Percentiles rank a stretch among this genome's conserved stretches.
These are phyloP conservation scores for Cutaneotrichosporon arboriforme DNA, from an alignment of 1,284 basidiomycete genomes.

Conservation along the genomic window DNA sequence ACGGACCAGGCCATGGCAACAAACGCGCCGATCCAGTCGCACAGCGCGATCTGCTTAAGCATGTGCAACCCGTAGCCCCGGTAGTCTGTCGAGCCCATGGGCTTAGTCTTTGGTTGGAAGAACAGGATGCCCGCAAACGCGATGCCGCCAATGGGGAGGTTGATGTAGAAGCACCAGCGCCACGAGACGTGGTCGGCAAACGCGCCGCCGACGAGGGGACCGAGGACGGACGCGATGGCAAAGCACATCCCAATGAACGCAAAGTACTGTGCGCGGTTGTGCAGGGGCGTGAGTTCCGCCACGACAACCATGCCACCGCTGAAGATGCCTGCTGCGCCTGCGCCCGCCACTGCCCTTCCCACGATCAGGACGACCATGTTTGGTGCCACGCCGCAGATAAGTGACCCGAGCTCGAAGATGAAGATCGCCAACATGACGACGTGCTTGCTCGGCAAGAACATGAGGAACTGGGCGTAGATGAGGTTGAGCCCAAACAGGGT, in stretches of 20 bases:
- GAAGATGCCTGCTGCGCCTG: slow-evolving; percentile 54
- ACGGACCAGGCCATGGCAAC: slow-evolving; percentile 39
- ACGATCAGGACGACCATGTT: slow-evolving; percentile 51
- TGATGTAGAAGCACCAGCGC: slow-evolving; percentile 48
- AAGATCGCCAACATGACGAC: slow-evolving; percentile 49
- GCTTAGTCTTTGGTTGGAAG: slow-evolving; percentile 30
- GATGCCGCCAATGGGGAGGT: slow-evolving; percentile 35
- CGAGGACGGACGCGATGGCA: slow-evolving; percentile 46
- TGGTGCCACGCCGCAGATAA: slow-evolving; percentile 54
- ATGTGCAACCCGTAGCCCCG: slow-evolving; percentile 37
- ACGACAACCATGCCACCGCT: slow-evolving; percentile 44
- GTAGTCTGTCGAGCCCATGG: slow-evolving; percentile 39
- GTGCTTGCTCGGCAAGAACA: slow-evolving; percentile 47
- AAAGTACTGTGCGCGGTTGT: slow-evolving; percentile 36
- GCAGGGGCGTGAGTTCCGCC: slow-evolving; percentile 40
- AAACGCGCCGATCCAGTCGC: slow-evolving; percentile 42
- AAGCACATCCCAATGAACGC: slow-evolving; percentile 38
- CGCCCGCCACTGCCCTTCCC: slow-evolving; percentile 52
- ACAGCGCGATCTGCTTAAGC: slow-evolving; percentile 31
- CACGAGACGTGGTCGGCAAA: slow-evolving; percentile 49
- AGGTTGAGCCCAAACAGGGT: slow-evolving; percentile 48
- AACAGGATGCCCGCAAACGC: slow-evolving; percentile 32
- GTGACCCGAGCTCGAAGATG: slow-evolving; percentile 53
- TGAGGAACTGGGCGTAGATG: slow-evolving; percentile 46
- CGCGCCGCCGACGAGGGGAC: slow-evolving; percentile 49